Percentiles rank a stretch among this genome's conserved stretches.
These are phyloP conservation scores for Boeremia lycopersici DNA, from an alignment of 2,329 filamentous ascomycete species.

Conservation along the genomic window DNA sequence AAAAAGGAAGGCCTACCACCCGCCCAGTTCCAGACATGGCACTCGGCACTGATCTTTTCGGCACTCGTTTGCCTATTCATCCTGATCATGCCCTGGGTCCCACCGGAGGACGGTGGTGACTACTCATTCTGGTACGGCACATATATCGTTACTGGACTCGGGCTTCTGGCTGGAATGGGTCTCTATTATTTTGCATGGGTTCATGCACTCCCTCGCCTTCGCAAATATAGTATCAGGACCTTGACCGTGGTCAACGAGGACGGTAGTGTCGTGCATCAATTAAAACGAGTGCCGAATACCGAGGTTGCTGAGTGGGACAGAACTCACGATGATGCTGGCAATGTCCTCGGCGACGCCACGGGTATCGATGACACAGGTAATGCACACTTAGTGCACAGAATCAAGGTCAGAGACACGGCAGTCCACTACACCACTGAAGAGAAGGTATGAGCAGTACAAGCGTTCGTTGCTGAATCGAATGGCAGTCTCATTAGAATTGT, in stretches of 20 bases:
- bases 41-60: conserved; percentile 31
- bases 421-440: background rate
- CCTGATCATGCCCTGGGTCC: conserved; percentile 74
- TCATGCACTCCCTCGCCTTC: conserved; percentile 29
- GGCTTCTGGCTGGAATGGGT: conserved; percentile 26
- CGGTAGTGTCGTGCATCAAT: conserved; percentile 35
- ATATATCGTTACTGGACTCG: conserved; percentile 69
- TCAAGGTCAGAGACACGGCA: conserved; percentile 16
- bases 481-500: no score
- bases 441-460: conserved; percentile 1
- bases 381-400: conserved; percentile 17
- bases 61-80: conserved; percentile 47
- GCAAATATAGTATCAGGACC: conserved; percentile 32
- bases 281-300: conserved; percentile 32
- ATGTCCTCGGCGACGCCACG: conserved; percentile 22
- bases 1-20: conserved; percentile 33
- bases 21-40: conserved; percentile 32
- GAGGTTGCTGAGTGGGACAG: conserved; percentile 39
- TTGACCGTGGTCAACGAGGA: conserved; percentile 35
- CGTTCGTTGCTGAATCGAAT: background rate
- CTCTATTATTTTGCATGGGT: conserved; percentile 40
- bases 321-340: conserved; percentile 37
- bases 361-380: conserved; percentile 8
- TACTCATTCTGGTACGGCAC: conserved; percentile 78
- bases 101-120: conserved; percentile 63